Evolutionary conservation across 768 basidiomycete genomes (phyloP), one percentile per base, ranked within the genome.

Genomic region (Leccinum uliginosum): DNA sequence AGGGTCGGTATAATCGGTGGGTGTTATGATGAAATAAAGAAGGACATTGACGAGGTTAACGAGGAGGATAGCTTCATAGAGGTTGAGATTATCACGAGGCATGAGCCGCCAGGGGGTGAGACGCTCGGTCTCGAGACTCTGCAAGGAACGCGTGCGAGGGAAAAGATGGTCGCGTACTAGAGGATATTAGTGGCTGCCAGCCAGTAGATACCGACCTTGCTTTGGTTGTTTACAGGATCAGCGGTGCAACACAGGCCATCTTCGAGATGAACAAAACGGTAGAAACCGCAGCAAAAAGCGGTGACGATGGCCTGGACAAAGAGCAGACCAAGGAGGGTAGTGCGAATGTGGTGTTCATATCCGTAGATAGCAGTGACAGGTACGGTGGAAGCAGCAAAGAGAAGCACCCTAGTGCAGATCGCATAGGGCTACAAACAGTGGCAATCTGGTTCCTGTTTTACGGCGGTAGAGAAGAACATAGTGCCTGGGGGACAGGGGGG

Each of bases 201-300:
- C 91, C 91, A 93, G 77, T 93, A 93, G 61, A 92, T 81, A 48
- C 85, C 91, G 50, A 92, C 87, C 90, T 89, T 92, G 34, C 67
- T 65, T 38, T 59, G 60, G 71, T 80, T 84, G 62, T 80, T 73
- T 61, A 84, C 84, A 19, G 91, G 91, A 29, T 89, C 90, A 5
- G 91, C 89, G 59, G 93, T 92, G 72, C 91, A 93, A 0, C 91
- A 91, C 65, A 93, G 91, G 38, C 86, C 87, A 3, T 70, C 76
- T n/a, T 71, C 62, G 27, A 93, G 80, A 26, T 88, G 87, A 3
- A 91, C 87, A 84, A 89, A 82, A 61, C 82, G 83, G 71, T 83
- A 93, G 77, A 93, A 93, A 29, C 78, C 90, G 68, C 86, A 88
- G 71, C 80, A 82, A 40, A 91, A 71, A 35, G 79, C 85, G n/a